phyloP scores from a whole-genome alignment of 768 basidiomycete species.

The Hemileccinum rubropunctum region DNA sequence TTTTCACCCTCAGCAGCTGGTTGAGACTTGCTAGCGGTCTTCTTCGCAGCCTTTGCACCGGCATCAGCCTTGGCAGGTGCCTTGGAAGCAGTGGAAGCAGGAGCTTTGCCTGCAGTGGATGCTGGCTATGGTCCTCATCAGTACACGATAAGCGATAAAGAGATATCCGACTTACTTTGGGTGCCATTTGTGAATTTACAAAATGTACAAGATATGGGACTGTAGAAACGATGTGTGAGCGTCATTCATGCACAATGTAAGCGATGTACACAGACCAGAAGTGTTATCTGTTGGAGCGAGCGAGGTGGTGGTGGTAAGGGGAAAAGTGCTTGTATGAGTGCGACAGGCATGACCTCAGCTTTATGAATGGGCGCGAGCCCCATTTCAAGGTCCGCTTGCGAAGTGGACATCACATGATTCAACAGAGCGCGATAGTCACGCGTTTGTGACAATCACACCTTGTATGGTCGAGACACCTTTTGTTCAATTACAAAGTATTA shows the following conservation, averaged over 20 bases:
- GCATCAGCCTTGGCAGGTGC: constrained; percentile 47
- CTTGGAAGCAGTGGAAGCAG: constrained; percentile 56
- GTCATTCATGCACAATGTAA: constrained; percentile 3
- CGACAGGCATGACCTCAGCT: constrained; percentile 27
- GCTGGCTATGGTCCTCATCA: constrained; percentile 36
- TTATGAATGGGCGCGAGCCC: constrained; percentile 33
- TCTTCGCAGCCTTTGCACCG: constrained; percentile 54
- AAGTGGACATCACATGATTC: constrained; percentile 30
- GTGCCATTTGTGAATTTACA: constrained; percentile 36
- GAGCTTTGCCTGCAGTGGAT: constrained; percentile 38
- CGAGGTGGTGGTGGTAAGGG: constrained; percentile 31
- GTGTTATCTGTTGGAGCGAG: constrained; percentile 15
- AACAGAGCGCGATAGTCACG: constrained; percentile 37
- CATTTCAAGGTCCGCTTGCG: constrained; percentile 35
- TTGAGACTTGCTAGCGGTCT: constrained; percentile 56
- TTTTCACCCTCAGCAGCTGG: constrained; percentile 60
- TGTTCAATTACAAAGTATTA: too few species aligned
- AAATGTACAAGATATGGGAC: constrained; percentile 31
- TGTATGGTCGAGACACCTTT: constrained; percentile 6
- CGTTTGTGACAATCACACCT: constrained; percentile 28
- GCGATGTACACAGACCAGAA: constrained; percentile 20
- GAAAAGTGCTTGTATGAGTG: constrained; percentile 26
- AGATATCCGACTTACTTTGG: constrained; percentile 30
- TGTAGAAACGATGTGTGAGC: constrained; percentile 14
- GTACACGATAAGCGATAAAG: constrained; percentile 8